Conservation (phyloP, 2,329 filamentous ascomycete species). For the Trichoderma gracile region DNA sequence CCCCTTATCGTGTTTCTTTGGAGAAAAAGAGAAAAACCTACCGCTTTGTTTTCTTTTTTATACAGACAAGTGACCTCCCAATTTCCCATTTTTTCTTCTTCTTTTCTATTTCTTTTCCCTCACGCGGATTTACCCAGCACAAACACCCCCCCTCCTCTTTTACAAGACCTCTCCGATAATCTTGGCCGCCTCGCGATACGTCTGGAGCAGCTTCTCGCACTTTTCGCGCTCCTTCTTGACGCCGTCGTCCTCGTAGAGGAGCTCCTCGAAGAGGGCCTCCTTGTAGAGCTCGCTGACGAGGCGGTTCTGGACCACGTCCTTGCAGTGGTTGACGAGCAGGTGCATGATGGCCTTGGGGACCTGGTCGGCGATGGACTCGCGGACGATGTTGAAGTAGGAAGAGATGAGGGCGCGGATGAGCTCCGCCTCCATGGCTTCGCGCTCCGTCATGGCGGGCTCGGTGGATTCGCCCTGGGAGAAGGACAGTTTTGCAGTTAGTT, state of each 20-base stretch:
- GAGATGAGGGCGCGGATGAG: slow-evolving; percentile 94
- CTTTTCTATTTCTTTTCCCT: no score
- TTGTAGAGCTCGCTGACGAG: slow-evolving; percentile 95
- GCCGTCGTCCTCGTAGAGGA: slow-evolving; percentile 94
- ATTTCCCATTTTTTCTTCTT: not conserved
- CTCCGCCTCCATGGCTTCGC: slow-evolving; percentile 96
- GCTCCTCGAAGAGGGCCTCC: slow-evolving; percentile 84
- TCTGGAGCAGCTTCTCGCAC: slow-evolving; percentile 92
- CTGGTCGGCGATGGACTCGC: slow-evolving; percentile 97
- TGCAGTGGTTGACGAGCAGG: slow-evolving; percentile 95
- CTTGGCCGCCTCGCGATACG: slow-evolving; percentile 96
- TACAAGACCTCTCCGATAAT: slow-evolving; percentile 96
- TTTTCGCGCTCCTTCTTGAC: slow-evolving; percentile 98
- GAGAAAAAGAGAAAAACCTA: not conserved
- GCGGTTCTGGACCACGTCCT: slow-evolving; percentile 95
- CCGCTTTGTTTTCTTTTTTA: not conserved
- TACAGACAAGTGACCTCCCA: slow-evolving; percentile 4
- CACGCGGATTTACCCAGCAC: no score
- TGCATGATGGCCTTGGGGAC: slow-evolving; percentile 99
- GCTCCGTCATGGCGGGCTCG: slow-evolving; percentile 88
- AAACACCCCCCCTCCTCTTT: slow-evolving; percentile 29
- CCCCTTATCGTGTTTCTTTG: slow-evolving; percentile 7
- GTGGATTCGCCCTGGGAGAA: slow-evolving; percentile 55
- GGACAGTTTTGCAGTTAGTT: slow-evolving; percentile 31
- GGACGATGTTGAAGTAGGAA: slow-evolving; percentile 98